Evolutionary conservation across 2,329 filamentous ascomycete genomes (phyloP).

Genomic region (Scopulariopsis brevicaulis): DNA sequence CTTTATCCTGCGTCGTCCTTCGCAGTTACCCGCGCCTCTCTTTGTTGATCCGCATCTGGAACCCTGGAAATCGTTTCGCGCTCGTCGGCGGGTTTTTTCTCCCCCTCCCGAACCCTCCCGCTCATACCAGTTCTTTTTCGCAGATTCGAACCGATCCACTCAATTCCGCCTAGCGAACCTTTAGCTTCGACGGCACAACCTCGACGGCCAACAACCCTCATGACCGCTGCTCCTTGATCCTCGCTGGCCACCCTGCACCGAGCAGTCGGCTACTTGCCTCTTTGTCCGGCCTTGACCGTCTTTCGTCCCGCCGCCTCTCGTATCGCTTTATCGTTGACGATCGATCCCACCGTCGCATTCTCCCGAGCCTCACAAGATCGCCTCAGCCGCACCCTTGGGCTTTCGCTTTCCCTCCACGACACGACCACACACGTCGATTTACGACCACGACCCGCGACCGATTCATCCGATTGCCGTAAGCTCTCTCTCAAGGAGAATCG

Average conservation of each 20-base stretch:
- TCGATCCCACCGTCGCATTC: not conserved
- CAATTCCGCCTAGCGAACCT: not conserved
- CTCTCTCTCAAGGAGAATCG: constrained; percentile 1
- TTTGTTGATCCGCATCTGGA: not conserved
- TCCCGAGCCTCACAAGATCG: not conserved
- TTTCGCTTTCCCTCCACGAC: not conserved
- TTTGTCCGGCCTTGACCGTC: not conserved
- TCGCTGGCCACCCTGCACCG: not conserved
- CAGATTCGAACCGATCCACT: not conserved
- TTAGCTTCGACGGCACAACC: not conserved
- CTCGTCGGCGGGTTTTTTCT: not conserved
- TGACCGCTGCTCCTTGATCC: not conserved
- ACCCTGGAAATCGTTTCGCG: not conserved
- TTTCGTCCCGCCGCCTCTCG: not conserved
- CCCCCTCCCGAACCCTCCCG: not conserved
- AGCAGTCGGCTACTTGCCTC: not conserved
- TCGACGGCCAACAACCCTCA: not conserved
- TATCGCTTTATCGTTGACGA: not conserved
- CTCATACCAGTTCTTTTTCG: not conserved
- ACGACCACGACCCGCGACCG: not conserved
- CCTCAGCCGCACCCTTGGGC: not conserved
- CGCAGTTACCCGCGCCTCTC: not conserved
- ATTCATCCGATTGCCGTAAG: not conserved
- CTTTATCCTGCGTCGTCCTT: not conserved
- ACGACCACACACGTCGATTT: not conserved